Conservation (phyloP, 202 grass and related monocot species). For the Cymbopogon flexuosus region DNA sequence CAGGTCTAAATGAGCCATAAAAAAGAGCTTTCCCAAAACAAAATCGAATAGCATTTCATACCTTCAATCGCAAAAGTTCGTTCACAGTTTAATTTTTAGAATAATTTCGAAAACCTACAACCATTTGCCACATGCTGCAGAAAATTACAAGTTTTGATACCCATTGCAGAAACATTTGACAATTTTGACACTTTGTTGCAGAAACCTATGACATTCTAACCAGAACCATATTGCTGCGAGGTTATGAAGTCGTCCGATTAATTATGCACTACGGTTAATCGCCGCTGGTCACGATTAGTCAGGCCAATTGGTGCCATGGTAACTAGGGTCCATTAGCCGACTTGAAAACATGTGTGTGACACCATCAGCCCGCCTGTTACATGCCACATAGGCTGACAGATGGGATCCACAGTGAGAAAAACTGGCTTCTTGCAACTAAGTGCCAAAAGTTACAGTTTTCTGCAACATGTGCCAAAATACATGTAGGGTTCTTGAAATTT, state of each 20-base stretch:
- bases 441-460: background rate
- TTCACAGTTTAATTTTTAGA: background rate
- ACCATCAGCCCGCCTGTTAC: background rate
- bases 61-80: constrained; percentile 3
- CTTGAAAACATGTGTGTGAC: background rate
- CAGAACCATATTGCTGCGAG: background rate
- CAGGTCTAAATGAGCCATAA: background rate
- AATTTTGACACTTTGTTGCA: background rate
- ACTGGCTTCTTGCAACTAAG: background rate
- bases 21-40: background rate
- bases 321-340: background rate
- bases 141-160: background rate
- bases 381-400: background rate
- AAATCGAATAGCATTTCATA: constrained; percentile 5
- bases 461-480: background rate
- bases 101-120: background rate
- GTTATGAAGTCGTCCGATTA: background rate
- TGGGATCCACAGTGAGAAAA: background rate
- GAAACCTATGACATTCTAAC: background rate
- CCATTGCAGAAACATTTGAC: background rate
- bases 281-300: background rate
- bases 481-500: background rate
- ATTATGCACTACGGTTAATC: background rate
- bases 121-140: background rate
- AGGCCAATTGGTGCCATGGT: background rate